Evolutionary conservation across 257 asterid species (phyloP), one percentile per base, ranked within the genome.

Genomic region (Datura wrightii): DNA sequence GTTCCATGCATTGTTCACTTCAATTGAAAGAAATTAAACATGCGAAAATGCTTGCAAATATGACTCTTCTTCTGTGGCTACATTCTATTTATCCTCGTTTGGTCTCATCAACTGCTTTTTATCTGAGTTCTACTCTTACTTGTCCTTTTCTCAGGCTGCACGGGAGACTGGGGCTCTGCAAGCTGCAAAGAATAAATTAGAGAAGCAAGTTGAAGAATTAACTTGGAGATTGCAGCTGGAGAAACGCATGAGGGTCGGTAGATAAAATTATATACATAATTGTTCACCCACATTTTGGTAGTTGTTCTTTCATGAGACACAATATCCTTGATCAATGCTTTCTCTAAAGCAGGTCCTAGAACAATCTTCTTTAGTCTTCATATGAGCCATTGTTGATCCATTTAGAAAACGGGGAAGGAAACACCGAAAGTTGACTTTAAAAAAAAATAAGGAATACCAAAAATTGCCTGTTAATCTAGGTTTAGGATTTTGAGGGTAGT

Each of bases 131-230:
- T 80, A 10, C 78, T 42, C 39, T 41, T 66, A 53, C 37, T 24
- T 59, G 18, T 70, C 85, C 60, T 62, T 59, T 24, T 66, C 24
- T 63, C 91, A 97, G 99, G 98, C 99, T 85, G 98, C 99, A 19
- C 90, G 91, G 88, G 99, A 97, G 91, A 97, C 99, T 59, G 99
- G 99, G 85, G 99, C 99, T 86, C 95, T 97, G 65, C 98, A 97
- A 92, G 99, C 98, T 88, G 99, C 99, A 86, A 97, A 97, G 92
- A 97, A 94, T 88, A 97, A 97, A 87, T 90, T 97, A 85, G 99
- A 97, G 96, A 97, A 97, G 94, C 98, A 95, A 91, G 98, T 97
- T 86, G 99, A 97, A 89, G 99, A 97, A 86, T 86, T 97, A 88
- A 97, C 97, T 80, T 97, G 99, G 99, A 93, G 99, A 90, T 83